Evolutionary conservation across 2,329 filamentous ascomycete genomes (phyloP).

Genomic region (Fusarium euwallaceae): DNA sequence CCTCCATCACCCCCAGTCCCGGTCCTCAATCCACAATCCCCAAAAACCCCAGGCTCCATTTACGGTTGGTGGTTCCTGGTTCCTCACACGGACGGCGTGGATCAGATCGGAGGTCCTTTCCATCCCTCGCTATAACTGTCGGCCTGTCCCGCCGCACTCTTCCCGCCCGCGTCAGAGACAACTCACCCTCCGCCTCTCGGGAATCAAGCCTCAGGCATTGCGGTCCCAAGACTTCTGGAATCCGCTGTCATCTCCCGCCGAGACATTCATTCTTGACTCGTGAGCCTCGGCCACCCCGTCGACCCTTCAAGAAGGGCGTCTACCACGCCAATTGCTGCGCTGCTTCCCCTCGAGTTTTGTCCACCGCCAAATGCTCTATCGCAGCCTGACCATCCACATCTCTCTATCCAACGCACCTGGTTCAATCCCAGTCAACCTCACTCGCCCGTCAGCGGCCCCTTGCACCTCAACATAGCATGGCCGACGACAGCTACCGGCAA

Average conservation of each 20-base stretch:
- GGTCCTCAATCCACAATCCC: slow-evolving; percentile 41
- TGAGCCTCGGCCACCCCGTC: slow-evolving; percentile 32
- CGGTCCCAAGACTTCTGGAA: slow-evolving; percentile 43
- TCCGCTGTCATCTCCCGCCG: slow-evolving; percentile 44
- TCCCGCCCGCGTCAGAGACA: slow-evolving; percentile 43
- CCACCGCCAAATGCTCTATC: slow-evolving; percentile 38
- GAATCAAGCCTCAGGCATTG: slow-evolving; percentile 38
- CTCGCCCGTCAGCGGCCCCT: slow-evolving; percentile 44
- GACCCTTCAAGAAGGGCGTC: slow-evolving; percentile 17
- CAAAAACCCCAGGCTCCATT: slow-evolving; percentile 41
- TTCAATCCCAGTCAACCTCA: slow-evolving; percentile 36
- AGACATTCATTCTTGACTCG: slow-evolving; percentile 45
- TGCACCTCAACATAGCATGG: slow-evolving; percentile 53
- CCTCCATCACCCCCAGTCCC: slow-evolving; percentile 39
- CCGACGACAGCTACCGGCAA: slow-evolving; percentile 55
- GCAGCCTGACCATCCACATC: slow-evolving; percentile 25
- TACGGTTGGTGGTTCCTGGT: slow-evolving; percentile 44
- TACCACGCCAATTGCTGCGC: slow-evolving; percentile 8
- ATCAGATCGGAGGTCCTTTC: slow-evolving; percentile 41
- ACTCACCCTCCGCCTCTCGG: slow-evolving; percentile 32
- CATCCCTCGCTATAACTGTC: slow-evolving; percentile 42
- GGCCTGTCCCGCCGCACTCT: slow-evolving; percentile 42
- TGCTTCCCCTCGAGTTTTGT: slow-evolving; percentile 5
- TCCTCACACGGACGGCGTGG: slow-evolving; percentile 37
- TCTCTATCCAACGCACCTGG: slow-evolving; percentile 23